phyloP scores from a whole-genome alignment of 768 basidiomycete species.

The Suillus hirtellus region DNA sequence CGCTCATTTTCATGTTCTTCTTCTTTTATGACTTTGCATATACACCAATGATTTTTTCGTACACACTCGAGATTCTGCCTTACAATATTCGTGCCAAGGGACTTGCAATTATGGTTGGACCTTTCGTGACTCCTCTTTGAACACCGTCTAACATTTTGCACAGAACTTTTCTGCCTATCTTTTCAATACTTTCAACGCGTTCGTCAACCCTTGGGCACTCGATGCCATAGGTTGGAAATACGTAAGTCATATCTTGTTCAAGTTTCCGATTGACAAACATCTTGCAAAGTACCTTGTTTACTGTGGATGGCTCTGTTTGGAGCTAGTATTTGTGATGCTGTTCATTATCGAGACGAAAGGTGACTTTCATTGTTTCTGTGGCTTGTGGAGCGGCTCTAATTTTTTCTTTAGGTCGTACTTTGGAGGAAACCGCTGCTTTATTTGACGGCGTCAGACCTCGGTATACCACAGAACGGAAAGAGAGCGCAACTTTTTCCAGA shows the following conservation, averaged over 20 bases:
- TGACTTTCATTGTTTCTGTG: slow-evolving; percentile 21
- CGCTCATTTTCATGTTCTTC: slow-evolving; percentile 60
- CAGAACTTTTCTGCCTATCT: slow-evolving; percentile 66
- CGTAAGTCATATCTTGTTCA: slow-evolving; percentile 14
- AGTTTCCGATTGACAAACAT: neutral
- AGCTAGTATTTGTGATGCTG: slow-evolving; percentile 54
- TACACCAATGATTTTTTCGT: slow-evolving; percentile 65
- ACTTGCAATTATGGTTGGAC: slow-evolving; percentile 67
- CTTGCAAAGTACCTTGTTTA: slow-evolving; percentile 51
- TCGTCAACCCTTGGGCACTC: slow-evolving; percentile 78
- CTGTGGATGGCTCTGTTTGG: slow-evolving; percentile 64
- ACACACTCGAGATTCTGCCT: slow-evolving; percentile 78
- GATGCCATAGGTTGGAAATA: slow-evolving; percentile 53
- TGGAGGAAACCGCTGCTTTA: slow-evolving; percentile 72
- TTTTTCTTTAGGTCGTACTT: slow-evolving; percentile 48
- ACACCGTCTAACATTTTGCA: neutral
- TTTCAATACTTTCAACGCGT: slow-evolving; percentile 76
- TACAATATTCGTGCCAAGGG: slow-evolving; percentile 80
- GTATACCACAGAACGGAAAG: slow-evolving; percentile 47
- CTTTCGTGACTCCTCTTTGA: neutral
- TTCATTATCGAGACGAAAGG: slow-evolving; percentile 68
- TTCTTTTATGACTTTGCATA: slow-evolving; percentile 69
- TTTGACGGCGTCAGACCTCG: slow-evolving; percentile 55
- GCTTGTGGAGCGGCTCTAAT: slow-evolving; percentile 16
- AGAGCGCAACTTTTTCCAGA: slow-evolving; percentile 35